Base-by-base conservation (phyloP, 148 eudicot genomes). In the Limonium bicolor region DNA sequence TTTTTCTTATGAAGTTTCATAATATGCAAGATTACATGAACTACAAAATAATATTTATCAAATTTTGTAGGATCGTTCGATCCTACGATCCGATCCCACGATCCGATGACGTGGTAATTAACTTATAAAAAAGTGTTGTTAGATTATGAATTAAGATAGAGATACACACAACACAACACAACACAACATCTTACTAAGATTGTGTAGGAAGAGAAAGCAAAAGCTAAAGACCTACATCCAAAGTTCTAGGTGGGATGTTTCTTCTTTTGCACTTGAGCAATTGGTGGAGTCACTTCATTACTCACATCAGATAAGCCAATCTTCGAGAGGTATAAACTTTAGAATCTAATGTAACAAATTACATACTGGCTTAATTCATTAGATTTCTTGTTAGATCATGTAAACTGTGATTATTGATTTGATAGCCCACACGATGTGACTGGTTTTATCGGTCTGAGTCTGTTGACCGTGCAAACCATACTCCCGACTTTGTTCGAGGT, bases 171-270 rank as follows among this genome's bases (percentile, higher is more conserved):
- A n/a, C n/a, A n/a, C n/a, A n/a, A n/a, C n/a, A n/a, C n/a, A n/a
- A n/a, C n/a, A n/a, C n/a, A n/a, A n/a, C n/a, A n/a, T n/a, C n/a
- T n/a, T n/a, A n/a, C n/a, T n/a, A n/a, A n/a, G n/a, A n/a, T n/a
- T n/a, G n/a, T n/a, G n/a, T n/a, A 88, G 94, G 94, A 80, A 66
- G 94, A 83, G 56, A 88, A 74, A 60, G 87, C 92, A n/a, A 83
- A 67, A 55, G 97, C 97, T 17, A 88, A 80, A 67, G 92, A 88
- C 56, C 60, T 88, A 73, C 97, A 83, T 51, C 97, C 97, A 17
- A 88, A 88, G 59, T 84, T 88, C 53, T 62, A 83, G 27, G 97
- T 36, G 24, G 97, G 97, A 42, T 77, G 82, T 56, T 88, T 88
- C 81, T 88, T 88, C 77, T 87, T 82, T 34, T 90, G 86, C 48